Evolutionary conservation across 139 green algal genomes (phyloP).

Genomic region (Asterochloris erici): DNA sequence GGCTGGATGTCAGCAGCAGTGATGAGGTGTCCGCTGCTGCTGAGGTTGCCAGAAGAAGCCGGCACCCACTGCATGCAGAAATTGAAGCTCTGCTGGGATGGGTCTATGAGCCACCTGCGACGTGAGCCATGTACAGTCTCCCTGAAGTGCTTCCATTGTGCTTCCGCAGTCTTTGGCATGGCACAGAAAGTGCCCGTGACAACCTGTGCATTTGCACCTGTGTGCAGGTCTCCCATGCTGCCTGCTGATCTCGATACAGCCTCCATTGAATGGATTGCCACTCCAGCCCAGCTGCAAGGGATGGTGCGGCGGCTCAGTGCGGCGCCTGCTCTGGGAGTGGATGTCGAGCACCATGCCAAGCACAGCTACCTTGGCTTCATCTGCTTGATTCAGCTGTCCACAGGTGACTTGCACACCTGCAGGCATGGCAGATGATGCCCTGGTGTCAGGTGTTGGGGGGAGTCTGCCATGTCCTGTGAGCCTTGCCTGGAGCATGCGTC

Average conservation of each 20-base stretch:
- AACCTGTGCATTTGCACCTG: neutral
- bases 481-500: too few relatives aligned
- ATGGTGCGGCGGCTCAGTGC: slow-evolving; percentile 16
- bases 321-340: slow-evolving; percentile 46
- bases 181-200: neutral
- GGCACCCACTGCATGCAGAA: neutral
- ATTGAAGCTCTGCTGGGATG: neutral
- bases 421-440: neutral
- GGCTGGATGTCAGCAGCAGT: neutral
- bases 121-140: neutral
- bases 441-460: neutral
- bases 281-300: neutral
- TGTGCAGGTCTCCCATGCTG: neutral
- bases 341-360: slow-evolving; percentile 60
- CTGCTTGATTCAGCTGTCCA: slow-evolving; percentile 77
- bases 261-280: neutral
- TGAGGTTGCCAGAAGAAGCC: neutral
- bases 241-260: neutral
- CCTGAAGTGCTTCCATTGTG: neutral
- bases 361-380: slow-evolving; percentile 63
- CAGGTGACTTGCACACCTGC: slow-evolving; percentile 17
- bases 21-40: neutral
- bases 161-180: neutral
- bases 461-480: slow-evolving; percentile 3
- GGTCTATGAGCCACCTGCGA: neutral